Conservation (phyloP, 2,329 filamentous ascomycete genomes). For the Polychaeton citri region DNA sequence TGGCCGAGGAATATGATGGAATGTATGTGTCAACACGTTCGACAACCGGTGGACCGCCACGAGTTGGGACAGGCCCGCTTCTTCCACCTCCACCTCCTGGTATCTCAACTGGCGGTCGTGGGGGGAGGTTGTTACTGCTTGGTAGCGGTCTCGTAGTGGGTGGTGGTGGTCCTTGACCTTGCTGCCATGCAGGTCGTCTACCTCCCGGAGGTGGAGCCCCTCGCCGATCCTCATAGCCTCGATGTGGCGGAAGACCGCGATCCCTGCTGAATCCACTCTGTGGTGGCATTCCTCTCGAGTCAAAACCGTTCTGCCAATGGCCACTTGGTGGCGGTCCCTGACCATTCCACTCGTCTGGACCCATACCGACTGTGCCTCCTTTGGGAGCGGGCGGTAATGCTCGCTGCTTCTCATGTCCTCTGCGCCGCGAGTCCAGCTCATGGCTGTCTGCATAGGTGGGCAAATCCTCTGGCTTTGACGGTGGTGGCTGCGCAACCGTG, state of each 20-base stretch:
- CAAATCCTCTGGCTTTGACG: conserved; percentile 73
- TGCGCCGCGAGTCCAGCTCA: conserved; percentile 75
- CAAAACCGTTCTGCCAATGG: conserved; percentile 16
- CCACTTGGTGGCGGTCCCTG: conserved; percentile 19
- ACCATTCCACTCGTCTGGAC: conserved; percentile 47
- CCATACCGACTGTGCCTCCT: conserved; percentile 75
- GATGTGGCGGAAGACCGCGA: conserved; percentile 22
- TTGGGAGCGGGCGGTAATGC: conserved; percentile 81
- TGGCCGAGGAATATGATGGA: conserved; percentile 24
- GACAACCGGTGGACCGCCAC: background rate
- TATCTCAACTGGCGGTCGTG: conserved; percentile 11
- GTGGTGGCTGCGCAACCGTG: conserved; percentile 54
- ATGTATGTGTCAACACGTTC: conserved; percentile 29
- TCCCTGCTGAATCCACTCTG: conserved; percentile 22
- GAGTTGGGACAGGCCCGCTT: conserved; percentile 6
- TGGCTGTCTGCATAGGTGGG: conserved; percentile 89
- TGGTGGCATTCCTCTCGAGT: conserved; percentile 8
- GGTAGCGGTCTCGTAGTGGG: conserved; percentile 16
- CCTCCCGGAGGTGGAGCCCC: conserved; percentile 9
- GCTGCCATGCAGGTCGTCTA: conserved; percentile 13
- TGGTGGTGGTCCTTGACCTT: conserved; percentile 6
- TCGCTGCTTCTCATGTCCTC: conserved; percentile 74
- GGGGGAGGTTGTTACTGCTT: conserved; percentile 9
- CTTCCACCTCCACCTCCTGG: conserved; percentile 5
- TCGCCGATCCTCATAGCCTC: conserved; percentile 15